These are phyloP conservation scores for Metarhizium album DNA, from an alignment of 2,329 filamentous ascomycete genomes.

Conservation along the genomic window DNA sequence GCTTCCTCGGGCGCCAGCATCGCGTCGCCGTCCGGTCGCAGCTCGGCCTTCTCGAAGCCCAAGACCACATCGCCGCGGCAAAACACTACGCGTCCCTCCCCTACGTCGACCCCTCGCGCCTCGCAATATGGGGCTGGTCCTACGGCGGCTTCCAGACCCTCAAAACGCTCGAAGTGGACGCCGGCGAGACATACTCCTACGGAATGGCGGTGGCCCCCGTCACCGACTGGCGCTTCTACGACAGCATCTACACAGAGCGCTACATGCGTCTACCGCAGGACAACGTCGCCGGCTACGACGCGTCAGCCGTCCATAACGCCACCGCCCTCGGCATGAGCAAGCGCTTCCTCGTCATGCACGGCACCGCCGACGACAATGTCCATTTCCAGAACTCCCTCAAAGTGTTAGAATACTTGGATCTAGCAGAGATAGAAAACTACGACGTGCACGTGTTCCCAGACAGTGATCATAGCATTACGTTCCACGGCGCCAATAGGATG, in stretches of 20 bases:
- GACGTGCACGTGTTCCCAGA: conserved; percentile 96
- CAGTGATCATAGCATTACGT: conserved; percentile 88
- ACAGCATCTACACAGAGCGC: conserved; percentile 86
- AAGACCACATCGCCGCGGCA: conserved; percentile 84
- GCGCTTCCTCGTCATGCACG: conserved; percentile 91
- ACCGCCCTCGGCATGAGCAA: conserved; percentile 63
- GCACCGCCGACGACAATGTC: conserved; percentile 93
- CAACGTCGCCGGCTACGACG: conserved; percentile 68
- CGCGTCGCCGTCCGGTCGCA: conserved; percentile 75
- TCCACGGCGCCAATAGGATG: conserved; percentile 83
- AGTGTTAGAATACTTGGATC: conserved; percentile 75
- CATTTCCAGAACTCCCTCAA: conserved; percentile 91
- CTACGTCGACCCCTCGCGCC: conserved; percentile 71
- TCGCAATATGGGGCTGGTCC: conserved; percentile 98
- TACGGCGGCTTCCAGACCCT: conserved; percentile 93
- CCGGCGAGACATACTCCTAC: conserved; percentile 81
- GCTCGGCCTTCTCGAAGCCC: conserved; percentile 73
- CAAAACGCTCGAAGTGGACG: conserved; percentile 89
- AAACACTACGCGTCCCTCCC: conserved; percentile 70
- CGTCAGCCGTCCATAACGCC: conserved; percentile 63
- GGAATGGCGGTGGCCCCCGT: conserved; percentile 97
- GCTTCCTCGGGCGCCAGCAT: conserved; percentile 75
- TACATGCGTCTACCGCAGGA: conserved; percentile 94
- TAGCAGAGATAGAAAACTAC: conserved; percentile 79
- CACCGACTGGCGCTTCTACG: conserved; percentile 96